phyloP scores from a whole-genome alignment of 2,329 filamentous ascomycete genomes.

The Fusarium decemcellulare region DNA sequence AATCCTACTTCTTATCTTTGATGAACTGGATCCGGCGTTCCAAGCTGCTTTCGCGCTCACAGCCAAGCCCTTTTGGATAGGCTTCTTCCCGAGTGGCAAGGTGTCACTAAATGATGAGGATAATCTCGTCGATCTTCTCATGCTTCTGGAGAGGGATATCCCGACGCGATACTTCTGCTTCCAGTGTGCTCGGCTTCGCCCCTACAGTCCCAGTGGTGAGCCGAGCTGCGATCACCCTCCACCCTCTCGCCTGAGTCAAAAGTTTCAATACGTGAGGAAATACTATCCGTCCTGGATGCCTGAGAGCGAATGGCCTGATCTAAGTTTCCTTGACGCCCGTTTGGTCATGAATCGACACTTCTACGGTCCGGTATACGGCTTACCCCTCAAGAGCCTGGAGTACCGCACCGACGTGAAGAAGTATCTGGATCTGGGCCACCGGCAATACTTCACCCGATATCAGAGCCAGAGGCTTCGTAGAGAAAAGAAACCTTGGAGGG shows the following conservation, averaged over 20 bases:
- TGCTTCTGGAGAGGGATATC: neutral
- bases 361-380: neutral
- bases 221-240: neutral
- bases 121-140: neutral
- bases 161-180: neutral
- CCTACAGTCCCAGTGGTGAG: neutral
- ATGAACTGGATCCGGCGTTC: neutral
- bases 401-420: neutral
- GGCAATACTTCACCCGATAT: neutral
- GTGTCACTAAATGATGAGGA: neutral
- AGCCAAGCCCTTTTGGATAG: neutral
- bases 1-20: neutral
- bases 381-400: neutral
- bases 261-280: neutral
- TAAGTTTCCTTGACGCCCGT: neutral
- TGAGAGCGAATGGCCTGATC: neutral
- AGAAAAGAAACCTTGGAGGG: neutral
- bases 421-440: neutral
- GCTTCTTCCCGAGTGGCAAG: neutral
- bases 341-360: neutral
- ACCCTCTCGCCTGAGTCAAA: neutral
- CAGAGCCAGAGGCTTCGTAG: neutral
- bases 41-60: neutral
- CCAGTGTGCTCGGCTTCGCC: neutral
- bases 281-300: neutral